Evolutionary conservation across 306 rosid species (phyloP).

Genomic region (Cicer judaicum): DNA sequence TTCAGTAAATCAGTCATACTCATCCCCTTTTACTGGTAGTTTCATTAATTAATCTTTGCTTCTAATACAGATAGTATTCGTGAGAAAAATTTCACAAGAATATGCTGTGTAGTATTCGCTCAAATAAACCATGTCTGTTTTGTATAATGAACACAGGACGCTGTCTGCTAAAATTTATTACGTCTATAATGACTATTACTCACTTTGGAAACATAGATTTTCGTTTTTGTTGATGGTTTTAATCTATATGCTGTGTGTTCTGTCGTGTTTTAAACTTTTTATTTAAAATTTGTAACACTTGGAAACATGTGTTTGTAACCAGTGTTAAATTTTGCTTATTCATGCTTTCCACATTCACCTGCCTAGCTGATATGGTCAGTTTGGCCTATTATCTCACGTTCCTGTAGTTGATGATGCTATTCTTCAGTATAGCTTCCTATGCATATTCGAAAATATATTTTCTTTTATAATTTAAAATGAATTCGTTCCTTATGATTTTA

Average conservation of each 20-base stretch:
- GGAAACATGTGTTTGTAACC: background rate
- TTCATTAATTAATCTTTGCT: constrained; percentile 6
- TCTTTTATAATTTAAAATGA: constrained; percentile 1
- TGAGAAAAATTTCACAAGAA: background rate
- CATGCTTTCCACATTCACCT: constrained; percentile 14
- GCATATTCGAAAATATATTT: background rate
- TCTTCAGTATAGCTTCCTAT: background rate
- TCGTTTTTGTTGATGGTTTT: background rate
- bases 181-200: background rate
- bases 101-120: background rate
- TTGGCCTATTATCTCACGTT: constrained; percentile 5
- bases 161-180: background rate
- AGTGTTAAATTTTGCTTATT: background rate
- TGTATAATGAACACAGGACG: constrained; percentile 5
- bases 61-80: background rate
- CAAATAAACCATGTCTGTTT: background rate
- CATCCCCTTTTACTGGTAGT: background rate
- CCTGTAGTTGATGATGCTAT: background rate
- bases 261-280: background rate
- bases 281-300: background rate
- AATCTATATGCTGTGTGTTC: background rate
- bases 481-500: background rate
- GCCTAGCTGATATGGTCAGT: background rate
- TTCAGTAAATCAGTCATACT: background rate
- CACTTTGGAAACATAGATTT: background rate